phyloP scores from a whole-genome alignment of 2,329 filamentous ascomycete species.

The Phaeosphaeria sp. region DNA sequence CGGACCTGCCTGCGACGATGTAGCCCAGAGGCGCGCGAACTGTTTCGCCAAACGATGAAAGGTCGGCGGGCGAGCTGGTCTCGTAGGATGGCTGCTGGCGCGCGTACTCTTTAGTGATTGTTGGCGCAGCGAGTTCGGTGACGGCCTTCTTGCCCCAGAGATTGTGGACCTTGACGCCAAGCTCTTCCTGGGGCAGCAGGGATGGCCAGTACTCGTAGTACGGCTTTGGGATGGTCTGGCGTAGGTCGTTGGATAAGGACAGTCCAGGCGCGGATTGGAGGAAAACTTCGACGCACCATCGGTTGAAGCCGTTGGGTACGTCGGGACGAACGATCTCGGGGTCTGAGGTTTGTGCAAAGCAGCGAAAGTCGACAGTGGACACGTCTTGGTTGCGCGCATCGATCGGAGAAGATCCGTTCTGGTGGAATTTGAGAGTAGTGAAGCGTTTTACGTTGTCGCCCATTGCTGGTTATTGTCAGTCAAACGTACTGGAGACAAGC shows the following conservation, averaged over 20 bases:
- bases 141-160: conserved; percentile 17
- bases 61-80: conserved; percentile 19
- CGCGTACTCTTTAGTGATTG: conserved; percentile 21
- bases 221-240: conserved; percentile 28
- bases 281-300: conserved; percentile 36
- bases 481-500: background rate
- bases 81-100: conserved; percentile 39
- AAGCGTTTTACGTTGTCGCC: conserved; percentile 29
- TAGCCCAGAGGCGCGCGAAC: conserved; percentile 46
- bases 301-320: conserved; percentile 33
- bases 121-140: conserved; percentile 17
- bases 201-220: conserved; percentile 39
- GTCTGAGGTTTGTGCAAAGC: conserved; percentile 32
- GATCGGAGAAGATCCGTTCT: conserved; percentile 33
- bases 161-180: conserved; percentile 24
- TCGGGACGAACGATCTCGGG: conserved; percentile 28
- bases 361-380: conserved; percentile 47
- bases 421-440: conserved; percentile 34
- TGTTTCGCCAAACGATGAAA: conserved; percentile 16
- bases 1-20: conserved; percentile 34
- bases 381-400: conserved; percentile 43
- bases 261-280: conserved; percentile 53
- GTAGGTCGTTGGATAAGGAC: conserved; percentile 35
- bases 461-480: conserved; percentile 19
- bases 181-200: conserved; percentile 28